Conservation (phyloP, 208 protist species). For the Herpetomonas samuelpessoai region DNA sequence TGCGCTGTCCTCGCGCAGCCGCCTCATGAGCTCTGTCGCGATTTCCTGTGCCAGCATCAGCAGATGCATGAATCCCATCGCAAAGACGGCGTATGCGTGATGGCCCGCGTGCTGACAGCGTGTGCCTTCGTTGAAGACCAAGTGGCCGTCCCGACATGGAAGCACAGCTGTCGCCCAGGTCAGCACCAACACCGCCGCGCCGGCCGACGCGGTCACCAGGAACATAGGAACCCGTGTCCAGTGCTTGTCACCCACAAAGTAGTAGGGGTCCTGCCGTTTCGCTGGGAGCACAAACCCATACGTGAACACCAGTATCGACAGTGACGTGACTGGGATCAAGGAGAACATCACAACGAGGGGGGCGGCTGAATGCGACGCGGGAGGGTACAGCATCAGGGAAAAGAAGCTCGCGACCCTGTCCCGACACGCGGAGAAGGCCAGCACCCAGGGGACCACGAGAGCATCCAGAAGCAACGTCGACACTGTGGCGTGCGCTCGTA, state of each 20-base stretch:
- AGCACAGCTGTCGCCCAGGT: background rate
- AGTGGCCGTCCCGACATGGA: background rate
- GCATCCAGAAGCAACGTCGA: conserved; percentile 18
- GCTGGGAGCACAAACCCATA: conserved; percentile 10
- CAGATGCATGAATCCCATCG: background rate
- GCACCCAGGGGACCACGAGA: conserved; percentile 18
- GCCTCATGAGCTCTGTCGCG: too few species aligned
- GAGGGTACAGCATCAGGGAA: conserved; percentile 8
- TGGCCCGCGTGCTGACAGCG: conserved; percentile 3
- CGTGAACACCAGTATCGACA: conserved; percentile 6
- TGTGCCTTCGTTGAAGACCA: conserved; percentile 2
- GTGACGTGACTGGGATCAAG: conserved; percentile 4
- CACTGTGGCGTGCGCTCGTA: conserved; percentile 7
- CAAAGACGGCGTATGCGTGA: conserved; percentile 1
- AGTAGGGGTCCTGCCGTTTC: conserved; percentile 8
- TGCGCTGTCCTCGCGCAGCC: background rate
- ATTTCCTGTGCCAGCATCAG: background rate
- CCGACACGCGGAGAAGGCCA: conserved; percentile 16
- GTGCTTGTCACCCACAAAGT: background rate
- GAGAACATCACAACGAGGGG: conserved; percentile 1
- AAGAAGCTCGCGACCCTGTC: conserved; percentile 11
- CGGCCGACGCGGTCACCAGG: background rate
- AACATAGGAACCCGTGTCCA: background rate
- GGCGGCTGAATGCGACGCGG: background rate
- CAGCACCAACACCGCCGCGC: conserved; percentile 5